These are phyloP conservation scores for Penicillium sp. DNA, from an alignment of 2,329 filamentous ascomycete genomes.

Conservation along the genomic window DNA sequence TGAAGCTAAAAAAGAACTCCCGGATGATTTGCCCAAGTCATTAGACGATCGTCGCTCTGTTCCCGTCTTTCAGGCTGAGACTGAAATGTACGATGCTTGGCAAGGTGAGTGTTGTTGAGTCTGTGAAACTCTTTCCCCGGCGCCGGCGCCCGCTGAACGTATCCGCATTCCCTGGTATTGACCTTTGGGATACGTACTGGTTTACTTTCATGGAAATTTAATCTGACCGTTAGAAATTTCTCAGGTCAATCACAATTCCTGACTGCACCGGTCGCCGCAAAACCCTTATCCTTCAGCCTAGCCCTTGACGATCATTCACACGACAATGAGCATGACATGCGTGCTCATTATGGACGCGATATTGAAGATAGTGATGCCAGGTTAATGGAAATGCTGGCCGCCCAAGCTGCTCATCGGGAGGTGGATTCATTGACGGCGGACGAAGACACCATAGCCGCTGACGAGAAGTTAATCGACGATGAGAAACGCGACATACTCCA, in stretches of 20 bases:
- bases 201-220: background rate
- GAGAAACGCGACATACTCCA: constrained; percentile 82
- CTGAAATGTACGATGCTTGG: constrained; percentile 98
- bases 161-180: background rate
- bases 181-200: background rate
- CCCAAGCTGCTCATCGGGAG: constrained; percentile 81
- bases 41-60: constrained; percentile 79
- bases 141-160: background rate
- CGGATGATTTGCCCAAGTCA: constrained; percentile 82
- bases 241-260: constrained; percentile 93
- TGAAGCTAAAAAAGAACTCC: constrained; percentile 51
- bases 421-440: constrained; percentile 66
- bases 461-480: constrained; percentile 67
- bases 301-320: constrained; percentile 74
- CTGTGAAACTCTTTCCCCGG: constrained; percentile 3
- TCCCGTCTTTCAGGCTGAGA: constrained; percentile 69
- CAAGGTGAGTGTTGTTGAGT: constrained; percentile 62
- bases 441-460: constrained; percentile 72
- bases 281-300: constrained; percentile 80
- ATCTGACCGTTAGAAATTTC: constrained; percentile 6
- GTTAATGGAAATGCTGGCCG: constrained; percentile 92
- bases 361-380: constrained; percentile 76
- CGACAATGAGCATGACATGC: constrained; percentile 54
- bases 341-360: constrained; percentile 33
- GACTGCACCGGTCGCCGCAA: constrained; percentile 77